Base-by-base conservation (phyloP, 805 yeast species). In the Yamadazyma phyllophila region DNA sequence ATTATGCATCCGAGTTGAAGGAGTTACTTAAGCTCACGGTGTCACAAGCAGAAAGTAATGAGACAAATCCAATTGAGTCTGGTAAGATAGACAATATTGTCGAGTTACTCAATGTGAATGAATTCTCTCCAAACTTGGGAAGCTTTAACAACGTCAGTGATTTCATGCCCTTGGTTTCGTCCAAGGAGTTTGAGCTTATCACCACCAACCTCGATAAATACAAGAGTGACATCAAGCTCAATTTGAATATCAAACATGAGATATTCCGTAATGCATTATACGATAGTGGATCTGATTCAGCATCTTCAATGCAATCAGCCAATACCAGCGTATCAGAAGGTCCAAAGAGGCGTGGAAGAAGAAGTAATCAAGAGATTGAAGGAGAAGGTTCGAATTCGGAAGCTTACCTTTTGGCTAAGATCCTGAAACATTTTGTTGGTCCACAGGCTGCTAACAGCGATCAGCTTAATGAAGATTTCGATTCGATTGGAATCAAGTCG, bases 271-370 rank as follows among this genome's bases (percentile, higher is more conserved):
- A 59, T 43, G 49, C 73, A 13, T 60, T 71, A 30, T 71, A 71
- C 52, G 76, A 71, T 36, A 66, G 73, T 6, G 77, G 75, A 1
- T 68, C 74, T 0, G 77, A 71, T 45, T 62, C 73, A 1, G 24
- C 45, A 17, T 54, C 53, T 26, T 39, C 45, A 7, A 43, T 53
- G 0, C 43, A 49, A 12, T 46, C 54, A 1, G 43, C 61, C 24
- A 20, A 20, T 1, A 44, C 58, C 13, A 27, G 12, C 2, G 36
- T 5, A 12, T 14, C 36, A 4, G 45, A 45, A 13, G 33, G 17
- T 27, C 57, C 62, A 17, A 65, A 68, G 47, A 58, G 75, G 51
- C 63, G 74, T 39, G 73, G 75, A 7, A 59, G 76, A 53, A 58
- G 75, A 41, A 49, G 46, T 26, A 41, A 31, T 12, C 38, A 41